A percentile compares a stretch with the other conserved stretches of the same genome.
Conservation (phyloP, 768 basidiomycete genomes). For the Agaricus bisporus region DNA sequence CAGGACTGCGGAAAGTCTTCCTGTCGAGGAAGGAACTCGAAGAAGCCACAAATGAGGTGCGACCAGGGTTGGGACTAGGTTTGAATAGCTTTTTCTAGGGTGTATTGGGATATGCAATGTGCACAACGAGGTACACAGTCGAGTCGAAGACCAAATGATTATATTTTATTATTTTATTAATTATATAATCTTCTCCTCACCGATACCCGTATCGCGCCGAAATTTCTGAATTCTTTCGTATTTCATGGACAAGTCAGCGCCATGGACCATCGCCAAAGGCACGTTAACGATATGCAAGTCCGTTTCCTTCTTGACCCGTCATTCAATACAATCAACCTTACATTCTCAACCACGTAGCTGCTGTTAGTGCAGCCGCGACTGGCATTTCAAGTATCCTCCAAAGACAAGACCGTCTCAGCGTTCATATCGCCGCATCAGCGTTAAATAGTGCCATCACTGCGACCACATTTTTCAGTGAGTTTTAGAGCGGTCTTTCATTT, state of each 20-base stretch:
- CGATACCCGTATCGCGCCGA: no score
- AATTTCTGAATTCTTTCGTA: not conserved
- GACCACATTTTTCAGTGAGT: conserved; percentile 74
- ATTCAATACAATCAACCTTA: conserved; percentile 18
- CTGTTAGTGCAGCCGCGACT: conserved; percentile 44
- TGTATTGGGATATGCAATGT: no score
- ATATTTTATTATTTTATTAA: no score
- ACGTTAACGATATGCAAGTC: conserved; percentile 75
- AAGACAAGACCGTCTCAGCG: conserved; percentile 38
- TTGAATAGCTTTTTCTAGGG: no score
- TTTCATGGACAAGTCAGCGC: conserved; percentile 26
- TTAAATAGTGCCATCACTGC: conserved; percentile 70
- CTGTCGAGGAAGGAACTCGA: no score
- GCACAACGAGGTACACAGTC: no score
- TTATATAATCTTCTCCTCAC: no score
- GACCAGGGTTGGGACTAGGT: no score
- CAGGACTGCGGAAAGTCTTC: no score
- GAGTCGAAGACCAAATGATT: no score
- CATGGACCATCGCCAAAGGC: conserved; percentile 46
- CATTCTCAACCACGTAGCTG: conserved; percentile 34
- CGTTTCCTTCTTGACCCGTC: conserved; percentile 34
- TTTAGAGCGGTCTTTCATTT: not conserved
- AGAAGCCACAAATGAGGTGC: no score
- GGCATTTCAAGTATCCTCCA: conserved; percentile 40
- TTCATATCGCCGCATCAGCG: conserved; percentile 54